These are phyloP conservation scores for Begonia peltatifolia DNA, from an alignment of 306 rosid species.

Conservation along the genomic window DNA sequence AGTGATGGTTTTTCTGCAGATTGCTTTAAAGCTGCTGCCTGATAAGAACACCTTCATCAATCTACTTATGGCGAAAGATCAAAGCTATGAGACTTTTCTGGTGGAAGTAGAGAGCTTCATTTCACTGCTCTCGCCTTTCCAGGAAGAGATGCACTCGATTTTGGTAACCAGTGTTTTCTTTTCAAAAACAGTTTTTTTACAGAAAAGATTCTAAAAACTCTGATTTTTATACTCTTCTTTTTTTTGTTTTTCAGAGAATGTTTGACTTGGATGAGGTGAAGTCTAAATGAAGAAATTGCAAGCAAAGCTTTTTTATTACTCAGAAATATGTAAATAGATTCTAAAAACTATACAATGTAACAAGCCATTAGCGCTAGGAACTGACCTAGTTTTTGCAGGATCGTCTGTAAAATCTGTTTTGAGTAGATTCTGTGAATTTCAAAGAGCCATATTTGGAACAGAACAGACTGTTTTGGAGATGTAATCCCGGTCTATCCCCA, in stretches of 20 bases:
- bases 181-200: background rate
- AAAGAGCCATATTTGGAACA: too few relatives aligned
- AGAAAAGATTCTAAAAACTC: too few relatives aligned
- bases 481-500: too few relatives aligned
- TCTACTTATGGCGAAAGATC: constrained; percentile 31
- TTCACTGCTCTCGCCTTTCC: constrained; percentile 35
- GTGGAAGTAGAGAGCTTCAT: constrained; percentile 36
- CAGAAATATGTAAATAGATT: too few relatives aligned
- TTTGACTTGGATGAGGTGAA: constrained; percentile 45
- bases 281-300: constrained; percentile 12
- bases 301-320: background rate
- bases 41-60: constrained; percentile 33
- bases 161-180: constrained; percentile 23
- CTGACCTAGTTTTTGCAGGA: too few relatives aligned
- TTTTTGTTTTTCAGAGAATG: constrained; percentile 26
- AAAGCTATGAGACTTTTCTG: constrained; percentile 21
- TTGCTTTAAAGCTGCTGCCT: constrained; percentile 55
- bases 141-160: constrained; percentile 36
- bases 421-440: too few relatives aligned
- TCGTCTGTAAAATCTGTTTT: too few relatives aligned
- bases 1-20: constrained; percentile 28
- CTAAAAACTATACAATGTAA: too few relatives aligned
- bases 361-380: too few relatives aligned
- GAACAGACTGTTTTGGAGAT: too few relatives aligned
- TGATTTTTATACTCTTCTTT: background rate